Conservation (phyloP, 2,329 filamentous ascomycete genomes). For the Colletotrichum caudatum region DNA sequence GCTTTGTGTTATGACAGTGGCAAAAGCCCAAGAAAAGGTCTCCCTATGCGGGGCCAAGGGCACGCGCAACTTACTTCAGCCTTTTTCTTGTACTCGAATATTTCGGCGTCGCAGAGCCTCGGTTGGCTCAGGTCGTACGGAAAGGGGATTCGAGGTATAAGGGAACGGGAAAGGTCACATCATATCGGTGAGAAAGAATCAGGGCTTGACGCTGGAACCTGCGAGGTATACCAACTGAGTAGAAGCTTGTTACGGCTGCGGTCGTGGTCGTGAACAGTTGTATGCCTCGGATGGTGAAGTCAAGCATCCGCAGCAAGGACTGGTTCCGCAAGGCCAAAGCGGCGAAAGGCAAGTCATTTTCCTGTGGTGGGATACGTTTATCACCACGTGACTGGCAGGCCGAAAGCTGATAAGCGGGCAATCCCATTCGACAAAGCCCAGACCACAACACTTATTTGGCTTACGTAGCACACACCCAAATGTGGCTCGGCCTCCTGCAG, state of each 20-base stretch:
- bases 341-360: conserved; percentile 22
- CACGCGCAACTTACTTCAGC: conserved; percentile 36
- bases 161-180: conserved; percentile 40
- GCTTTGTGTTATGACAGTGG: not conserved
- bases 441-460: not conserved
- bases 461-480: not conserved
- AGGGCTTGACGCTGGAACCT: conserved; percentile 22
- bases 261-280: conserved; percentile 13
- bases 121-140: conserved; percentile 42
- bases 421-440: not conserved
- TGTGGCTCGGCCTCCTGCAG: not conserved
- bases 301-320: conserved; percentile 21
- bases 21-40: conserved; percentile 12
- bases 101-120: conserved; percentile 43
- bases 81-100: conserved; percentile 33
- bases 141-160: conserved; percentile 39
- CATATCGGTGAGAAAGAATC: conserved; percentile 39
- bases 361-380: conserved; percentile 21
- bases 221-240: conserved; percentile 24
- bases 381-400: conserved; percentile 10
- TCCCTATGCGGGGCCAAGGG: conserved; percentile 6
- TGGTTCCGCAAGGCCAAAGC: conserved; percentile 12
- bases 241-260: conserved; percentile 3
- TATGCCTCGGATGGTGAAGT: conserved; percentile 19
- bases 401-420: conserved; percentile 16